Base-by-base conservation (phyloP, 306 rosid genomes). In the Dryas alaskensis region DNA sequence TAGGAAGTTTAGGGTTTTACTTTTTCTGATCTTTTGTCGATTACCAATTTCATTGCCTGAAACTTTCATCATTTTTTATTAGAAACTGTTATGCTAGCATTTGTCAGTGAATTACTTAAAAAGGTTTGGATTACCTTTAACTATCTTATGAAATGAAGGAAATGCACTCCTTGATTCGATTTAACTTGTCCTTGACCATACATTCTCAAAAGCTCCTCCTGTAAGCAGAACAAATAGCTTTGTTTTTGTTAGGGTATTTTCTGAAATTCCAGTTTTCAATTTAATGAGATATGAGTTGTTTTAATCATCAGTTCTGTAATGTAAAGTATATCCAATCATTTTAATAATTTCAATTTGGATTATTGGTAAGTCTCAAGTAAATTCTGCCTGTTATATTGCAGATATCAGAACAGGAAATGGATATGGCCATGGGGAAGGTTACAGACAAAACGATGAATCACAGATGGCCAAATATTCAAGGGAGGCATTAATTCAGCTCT, bases 401-500 rank as follows among this genome's bases (percentile, higher is more conserved):
- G 99, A 83, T 61, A 86, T 88, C 72, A 87, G 75, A 78, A 79
- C 87, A 74, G 88, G 82, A 72, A 82, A 79, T 85, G 83, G 72
- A 43, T 73, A 45, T 83, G 67, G 64, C 47, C 65, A 57, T 54
- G 90, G 81, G 72, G 86, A 89, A 73, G 82, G 84, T 67, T 87
- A 83, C 74, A 81, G 81, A 75, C 82, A 89, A 83, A 86, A 67
- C 16, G 73, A 78, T 74, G 92, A 94, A 42, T 4, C 80, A 46
- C 92, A 80, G 55, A 79, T 72, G 72, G 83, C 83, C 52, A 84
- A 67, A 81, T 66, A 81, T 39, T 78, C 88, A 63, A 90, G 89
- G 87, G 91, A 92, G 67, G 88, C 90, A 68, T 72, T 92, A 76
- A 70, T 79, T 13, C 92, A 82, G 76, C 93, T 95, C 78, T 84